Percentiles rank a stretch among this genome's conserved stretches.
Evolutionary conservation across 345 rosid species (phyloP).

Genomic region (Aurinia saxatilis): DNA sequence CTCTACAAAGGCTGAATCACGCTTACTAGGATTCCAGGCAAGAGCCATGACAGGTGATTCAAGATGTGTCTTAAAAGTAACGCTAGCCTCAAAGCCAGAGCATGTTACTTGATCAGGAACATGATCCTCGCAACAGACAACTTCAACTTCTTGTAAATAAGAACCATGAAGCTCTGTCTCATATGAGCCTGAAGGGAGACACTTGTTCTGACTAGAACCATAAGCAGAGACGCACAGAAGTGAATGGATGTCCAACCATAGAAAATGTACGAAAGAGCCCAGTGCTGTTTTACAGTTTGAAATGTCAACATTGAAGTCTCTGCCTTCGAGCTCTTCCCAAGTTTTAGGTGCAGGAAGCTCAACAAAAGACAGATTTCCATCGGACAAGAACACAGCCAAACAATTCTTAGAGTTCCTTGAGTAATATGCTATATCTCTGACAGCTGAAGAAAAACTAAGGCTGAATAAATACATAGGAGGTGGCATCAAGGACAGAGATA

Average conservation of each 20-base stretch:
- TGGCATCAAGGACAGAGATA: constrained; percentile 75
- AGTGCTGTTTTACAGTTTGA: constrained; percentile 42
- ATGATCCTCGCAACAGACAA: constrained; percentile 62
- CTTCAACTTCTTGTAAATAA: constrained; percentile 65
- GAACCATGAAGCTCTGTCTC: constrained; percentile 47
- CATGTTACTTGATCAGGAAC: constrained; percentile 48
- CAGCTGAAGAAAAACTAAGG: constrained; percentile 58
- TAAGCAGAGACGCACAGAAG: constrained; percentile 70
- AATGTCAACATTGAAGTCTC: constrained; percentile 50
- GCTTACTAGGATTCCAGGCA: constrained; percentile 55
- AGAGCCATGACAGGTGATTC: constrained; percentile 53
- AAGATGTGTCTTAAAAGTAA: constrained; percentile 36
- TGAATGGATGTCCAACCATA: constrained; percentile 62
- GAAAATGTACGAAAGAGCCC: constrained; percentile 63
- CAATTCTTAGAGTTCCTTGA: constrained; percentile 45
- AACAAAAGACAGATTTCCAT: constrained; percentile 64
- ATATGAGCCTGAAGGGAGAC: constrained; percentile 19
- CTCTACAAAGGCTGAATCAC: constrained; percentile 66
- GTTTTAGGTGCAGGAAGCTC: constrained; percentile 62
- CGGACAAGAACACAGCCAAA: constrained; percentile 66
- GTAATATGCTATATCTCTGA: constrained; percentile 58
- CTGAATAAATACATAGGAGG: constrained; percentile 80
- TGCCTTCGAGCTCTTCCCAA: constrained; percentile 87
- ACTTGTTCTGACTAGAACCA: constrained; percentile 41
- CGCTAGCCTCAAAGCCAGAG: constrained; percentile 72